Evolutionary conservation across 495 filamentous ascomycete species (phyloP).

Genomic region (Tuber borchii): DNA sequence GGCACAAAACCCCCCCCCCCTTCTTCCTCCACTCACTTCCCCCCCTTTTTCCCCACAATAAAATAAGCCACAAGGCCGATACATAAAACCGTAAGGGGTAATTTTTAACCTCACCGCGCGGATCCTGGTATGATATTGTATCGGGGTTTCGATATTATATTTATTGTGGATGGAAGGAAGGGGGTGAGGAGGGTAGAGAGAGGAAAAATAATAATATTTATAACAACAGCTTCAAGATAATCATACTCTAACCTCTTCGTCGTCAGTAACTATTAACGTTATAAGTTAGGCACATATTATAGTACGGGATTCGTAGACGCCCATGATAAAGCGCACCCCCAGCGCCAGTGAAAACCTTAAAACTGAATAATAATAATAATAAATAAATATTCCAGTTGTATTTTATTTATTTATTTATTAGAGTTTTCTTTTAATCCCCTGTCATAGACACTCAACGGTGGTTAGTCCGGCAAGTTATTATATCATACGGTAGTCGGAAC

Average conservation of each 20-base stretch:
- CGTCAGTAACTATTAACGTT: too few relatives aligned
- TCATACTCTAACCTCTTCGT: not conserved
- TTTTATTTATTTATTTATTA: not conserved
- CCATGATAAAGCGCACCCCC: slow-evolving; percentile 20
- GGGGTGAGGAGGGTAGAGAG: not conserved
- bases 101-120: not conserved
- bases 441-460: not conserved
- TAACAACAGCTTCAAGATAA: not conserved
- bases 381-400: too few relatives aligned
- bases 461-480: not conserved
- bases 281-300: too few relatives aligned
- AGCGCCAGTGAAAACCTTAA: slow-evolving; percentile 27
- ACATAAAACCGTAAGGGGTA: not conserved
- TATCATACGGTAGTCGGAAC: too few relatives aligned
- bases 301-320: not conserved
- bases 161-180: not conserved
- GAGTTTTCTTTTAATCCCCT: not conserved
- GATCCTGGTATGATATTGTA: not conserved
- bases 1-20: not conserved
- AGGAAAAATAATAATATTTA: not conserved
- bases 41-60: too few relatives aligned
- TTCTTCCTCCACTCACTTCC: too few relatives aligned
- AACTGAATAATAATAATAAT: not conserved
- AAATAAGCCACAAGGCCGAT: not conserved
- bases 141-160: not conserved